phyloP scores from a whole-genome alignment of 202 grass and related monocot species.

The Schoenoplectus triqueter region DNA sequence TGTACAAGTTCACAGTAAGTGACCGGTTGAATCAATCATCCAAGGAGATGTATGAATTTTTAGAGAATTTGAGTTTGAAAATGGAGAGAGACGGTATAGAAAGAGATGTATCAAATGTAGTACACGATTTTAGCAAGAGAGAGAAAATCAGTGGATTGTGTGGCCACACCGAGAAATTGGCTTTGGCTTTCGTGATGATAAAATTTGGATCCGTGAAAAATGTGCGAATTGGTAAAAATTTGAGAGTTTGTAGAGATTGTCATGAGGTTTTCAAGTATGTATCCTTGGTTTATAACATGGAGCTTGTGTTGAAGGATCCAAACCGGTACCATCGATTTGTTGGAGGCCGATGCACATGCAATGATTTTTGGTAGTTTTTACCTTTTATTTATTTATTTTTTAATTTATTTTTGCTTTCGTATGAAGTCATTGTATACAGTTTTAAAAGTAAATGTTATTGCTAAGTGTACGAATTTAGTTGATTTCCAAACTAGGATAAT shows the following conservation, averaged over 20 bases:
- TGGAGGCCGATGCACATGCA: slow-evolving; percentile 37
- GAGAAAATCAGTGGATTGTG: slow-evolving; percentile 38
- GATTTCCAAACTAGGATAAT: neutral
- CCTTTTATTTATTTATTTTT: neutral
- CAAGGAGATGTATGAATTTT: slow-evolving; percentile 58
- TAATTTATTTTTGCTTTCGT: neutral
- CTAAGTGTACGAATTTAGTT: neutral
- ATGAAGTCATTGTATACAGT: neutral
- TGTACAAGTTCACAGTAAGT: slow-evolving; percentile 71
- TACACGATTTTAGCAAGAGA: slow-evolving; percentile 25
- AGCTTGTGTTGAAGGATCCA: slow-evolving; percentile 49
- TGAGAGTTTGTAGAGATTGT: slow-evolving; percentile 46
- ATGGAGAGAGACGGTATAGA: slow-evolving; percentile 39
- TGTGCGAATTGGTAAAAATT: slow-evolving; percentile 43
- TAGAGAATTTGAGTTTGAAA: slow-evolving; percentile 53
- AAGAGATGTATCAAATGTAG: slow-evolving; percentile 38
- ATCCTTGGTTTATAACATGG: slow-evolving; percentile 37
- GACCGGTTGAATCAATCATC: slow-evolving; percentile 57
- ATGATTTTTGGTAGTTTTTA: slow-evolving; percentile 48
- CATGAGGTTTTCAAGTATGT: slow-evolving; percentile 48
- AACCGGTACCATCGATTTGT: slow-evolving; percentile 46
- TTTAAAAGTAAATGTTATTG: neutral
- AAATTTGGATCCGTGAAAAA: slow-evolving; percentile 23
- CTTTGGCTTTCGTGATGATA: slow-evolving; percentile 39
- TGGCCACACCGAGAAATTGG: slow-evolving; percentile 47